Evolutionary conservation across 352 stramenopile genomes (phyloP).

Genomic region (Globisporangium cylindrosporum): DNA sequence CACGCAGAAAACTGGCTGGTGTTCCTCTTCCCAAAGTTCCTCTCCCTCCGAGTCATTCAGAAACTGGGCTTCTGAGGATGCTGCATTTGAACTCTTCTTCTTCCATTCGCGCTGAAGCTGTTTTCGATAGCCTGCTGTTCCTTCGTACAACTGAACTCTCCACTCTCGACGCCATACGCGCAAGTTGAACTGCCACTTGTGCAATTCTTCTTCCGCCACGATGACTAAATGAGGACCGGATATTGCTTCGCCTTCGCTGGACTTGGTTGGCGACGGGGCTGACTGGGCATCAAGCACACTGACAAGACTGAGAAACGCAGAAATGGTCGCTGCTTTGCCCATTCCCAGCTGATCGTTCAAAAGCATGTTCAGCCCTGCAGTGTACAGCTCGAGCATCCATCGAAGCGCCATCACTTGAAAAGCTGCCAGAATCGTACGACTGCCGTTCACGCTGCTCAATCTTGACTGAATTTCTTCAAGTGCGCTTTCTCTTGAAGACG

Average conservation of each 20-base stretch:
- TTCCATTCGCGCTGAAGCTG: slow-evolving; percentile 57
- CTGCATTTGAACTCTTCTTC: slow-evolving; percentile 19
- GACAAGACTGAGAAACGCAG: slow-evolving; percentile 67
- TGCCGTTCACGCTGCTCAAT: slow-evolving; percentile 14
- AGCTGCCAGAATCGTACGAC: slow-evolving; percentile 50
- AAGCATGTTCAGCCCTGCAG: slow-evolving; percentile 61
- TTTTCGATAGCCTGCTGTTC: slow-evolving; percentile 31
- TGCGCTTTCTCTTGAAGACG: slow-evolving; percentile 7
- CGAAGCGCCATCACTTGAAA: slow-evolving; percentile 77
- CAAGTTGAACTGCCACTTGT: slow-evolving; percentile 80
- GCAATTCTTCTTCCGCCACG: slow-evolving; percentile 66
- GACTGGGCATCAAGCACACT: slow-evolving; percentile 27
- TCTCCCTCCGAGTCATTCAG: slow-evolving; percentile 51
- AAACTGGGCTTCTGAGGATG: slow-evolving; percentile 9
- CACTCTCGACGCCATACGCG: slow-evolving; percentile 47
- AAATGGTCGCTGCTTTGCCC: slow-evolving; percentile 76
- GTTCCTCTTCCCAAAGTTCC: slow-evolving; percentile 31
- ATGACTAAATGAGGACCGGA: slow-evolving; percentile 72
- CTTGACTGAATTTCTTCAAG: slow-evolving; percentile 18
- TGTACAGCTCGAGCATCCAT: slow-evolving; percentile 81
- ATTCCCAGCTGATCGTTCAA: slow-evolving; percentile 87
- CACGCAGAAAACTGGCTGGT: slow-evolving; percentile 54
- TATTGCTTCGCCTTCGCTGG: neutral
- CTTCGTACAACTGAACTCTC: slow-evolving; percentile 64
- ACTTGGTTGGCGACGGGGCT: neutral